Percentiles rank a stretch among this genome's conserved stretches.
phyloP scores from a whole-genome alignment of 352 stramenopile species.

The Phytophthora ramorum region DNA sequence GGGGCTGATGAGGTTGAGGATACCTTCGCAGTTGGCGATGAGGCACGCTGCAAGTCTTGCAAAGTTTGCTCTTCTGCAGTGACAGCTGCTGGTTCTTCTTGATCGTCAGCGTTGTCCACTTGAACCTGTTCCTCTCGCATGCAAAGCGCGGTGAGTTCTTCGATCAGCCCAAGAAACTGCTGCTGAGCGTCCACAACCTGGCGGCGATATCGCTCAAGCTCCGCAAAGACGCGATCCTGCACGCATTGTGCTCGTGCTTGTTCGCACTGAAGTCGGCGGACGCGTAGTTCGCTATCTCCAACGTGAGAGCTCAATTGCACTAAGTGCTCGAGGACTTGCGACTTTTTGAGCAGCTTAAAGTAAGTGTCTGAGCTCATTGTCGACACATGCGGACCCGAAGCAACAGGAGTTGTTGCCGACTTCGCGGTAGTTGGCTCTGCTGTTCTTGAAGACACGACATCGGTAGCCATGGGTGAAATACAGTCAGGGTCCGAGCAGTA shows the following conservation, averaged over 20 bases:
- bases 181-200: constrained; percentile 62
- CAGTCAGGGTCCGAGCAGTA: constrained; percentile 47
- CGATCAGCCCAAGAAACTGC: constrained; percentile 57
- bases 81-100: constrained; percentile 9
- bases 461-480: constrained; percentile 19
- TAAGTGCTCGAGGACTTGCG: constrained; percentile 65
- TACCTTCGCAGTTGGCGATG: constrained; percentile 11
- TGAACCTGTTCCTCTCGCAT: constrained; percentile 51
- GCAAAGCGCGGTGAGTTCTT: constrained; percentile 51
- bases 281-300: constrained; percentile 47
- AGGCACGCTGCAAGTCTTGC: constrained; percentile 50
- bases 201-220: constrained; percentile 60
- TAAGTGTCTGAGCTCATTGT: constrained; percentile 66
- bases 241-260: constrained; percentile 57
- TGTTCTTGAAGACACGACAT: constrained; percentile 6
- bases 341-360: constrained; percentile 75
- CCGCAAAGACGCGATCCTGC: constrained; percentile 54
- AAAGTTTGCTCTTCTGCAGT: constrained; percentile 57
- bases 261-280: constrained; percentile 53
- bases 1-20: neutral
- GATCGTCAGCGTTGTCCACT: constrained; percentile 13
- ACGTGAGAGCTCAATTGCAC: constrained; percentile 50
- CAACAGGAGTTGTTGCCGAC: constrained; percentile 8
- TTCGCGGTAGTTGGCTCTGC: constrained; percentile 1
- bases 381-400: constrained; percentile 10